These are phyloP conservation scores for Colletotrichum sp. DNA, from an alignment of 2,329 filamentous ascomycete genomes.

Conservation along the genomic window DNA sequence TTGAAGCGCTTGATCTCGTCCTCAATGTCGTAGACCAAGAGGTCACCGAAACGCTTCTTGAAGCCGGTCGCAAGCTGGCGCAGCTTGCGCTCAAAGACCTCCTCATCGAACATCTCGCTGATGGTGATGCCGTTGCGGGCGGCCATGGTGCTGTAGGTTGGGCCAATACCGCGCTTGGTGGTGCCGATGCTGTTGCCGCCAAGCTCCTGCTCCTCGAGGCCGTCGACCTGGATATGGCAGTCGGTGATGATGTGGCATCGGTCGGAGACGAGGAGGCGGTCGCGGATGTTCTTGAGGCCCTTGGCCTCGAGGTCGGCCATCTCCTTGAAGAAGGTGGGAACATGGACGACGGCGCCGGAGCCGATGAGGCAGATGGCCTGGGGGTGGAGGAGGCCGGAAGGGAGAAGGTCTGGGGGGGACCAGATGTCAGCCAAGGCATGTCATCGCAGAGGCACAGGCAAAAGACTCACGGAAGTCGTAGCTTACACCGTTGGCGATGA, in stretches of 20 bases:
- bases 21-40: conserved; percentile 70
- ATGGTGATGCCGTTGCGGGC: conserved; percentile 67
- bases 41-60: conserved; percentile 71
- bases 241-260: conserved; percentile 69
- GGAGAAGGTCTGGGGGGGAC: conserved; percentile 60
- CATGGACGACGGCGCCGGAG: conserved; percentile 71
- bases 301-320: conserved; percentile 42
- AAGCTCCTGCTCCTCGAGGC: conserved; percentile 65
- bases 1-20: conserved; percentile 59
- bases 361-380: conserved; percentile 76
- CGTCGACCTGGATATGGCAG: conserved; percentile 71
- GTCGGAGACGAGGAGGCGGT: conserved; percentile 67
- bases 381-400: conserved; percentile 75
- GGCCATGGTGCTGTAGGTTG: conserved; percentile 58
- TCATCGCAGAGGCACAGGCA: not conserved
- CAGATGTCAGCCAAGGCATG: conserved; percentile 23
- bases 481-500: conserved; percentile 22
- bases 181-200: conserved; percentile 41
- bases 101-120: conserved; percentile 70
- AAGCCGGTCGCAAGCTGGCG: conserved; percentile 65
- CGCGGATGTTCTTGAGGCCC: conserved; percentile 39
- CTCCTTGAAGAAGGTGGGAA: conserved; percentile 51
- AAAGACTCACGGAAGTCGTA: conserved; percentile 23
- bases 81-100: conserved; percentile 70
- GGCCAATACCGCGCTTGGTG: conserved; percentile 44